Evolutionary conservation across 106 monocot species (phyloP).

Genomic region (Ottelia alismoides): DNA sequence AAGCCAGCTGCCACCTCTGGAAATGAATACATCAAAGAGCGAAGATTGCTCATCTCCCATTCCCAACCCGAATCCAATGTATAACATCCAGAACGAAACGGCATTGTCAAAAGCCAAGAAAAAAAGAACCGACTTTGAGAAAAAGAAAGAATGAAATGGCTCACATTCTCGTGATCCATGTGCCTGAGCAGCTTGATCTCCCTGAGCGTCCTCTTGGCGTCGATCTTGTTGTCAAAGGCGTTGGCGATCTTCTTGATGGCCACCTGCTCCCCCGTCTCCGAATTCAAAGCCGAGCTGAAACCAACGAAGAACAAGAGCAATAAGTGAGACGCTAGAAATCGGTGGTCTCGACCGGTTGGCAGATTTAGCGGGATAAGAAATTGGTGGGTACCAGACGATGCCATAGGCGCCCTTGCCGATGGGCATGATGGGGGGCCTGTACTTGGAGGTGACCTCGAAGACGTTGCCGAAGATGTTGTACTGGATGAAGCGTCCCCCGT

Average conservation of each 20-base stretch:
- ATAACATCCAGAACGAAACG: too few species aligned
- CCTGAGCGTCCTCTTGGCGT: slow-evolving; percentile 49
- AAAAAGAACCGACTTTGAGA: too few species aligned
- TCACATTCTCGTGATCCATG: slow-evolving; percentile 2
- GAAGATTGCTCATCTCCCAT: too few species aligned
- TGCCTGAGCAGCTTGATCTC: too few species aligned
- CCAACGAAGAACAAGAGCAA: slow-evolving; percentile 1
- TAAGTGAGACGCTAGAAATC: background rate
- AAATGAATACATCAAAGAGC: too few species aligned
- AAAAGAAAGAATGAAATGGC: too few species aligned
- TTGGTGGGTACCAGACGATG: slow-evolving; percentile 91
- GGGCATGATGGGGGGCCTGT: slow-evolving; percentile 73
- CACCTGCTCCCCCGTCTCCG: slow-evolving; percentile 40
- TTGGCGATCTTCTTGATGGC: slow-evolving; percentile 58
- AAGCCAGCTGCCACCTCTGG: too few species aligned
- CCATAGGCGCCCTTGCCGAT: slow-evolving; percentile 79
- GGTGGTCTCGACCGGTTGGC: background rate
- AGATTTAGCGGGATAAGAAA: background rate
- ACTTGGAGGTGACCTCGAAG: slow-evolving; percentile 68
- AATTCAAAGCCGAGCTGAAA: slow-evolving; percentile 36
- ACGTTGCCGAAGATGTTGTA: slow-evolving; percentile 62
- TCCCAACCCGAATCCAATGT: too few species aligned
- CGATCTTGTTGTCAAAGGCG: slow-evolving; percentile 50
- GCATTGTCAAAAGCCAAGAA: too few species aligned
- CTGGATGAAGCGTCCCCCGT: slow-evolving; percentile 46